Conservation (phyloP, 345 rosid species). For the Citrus reticulata region DNA sequence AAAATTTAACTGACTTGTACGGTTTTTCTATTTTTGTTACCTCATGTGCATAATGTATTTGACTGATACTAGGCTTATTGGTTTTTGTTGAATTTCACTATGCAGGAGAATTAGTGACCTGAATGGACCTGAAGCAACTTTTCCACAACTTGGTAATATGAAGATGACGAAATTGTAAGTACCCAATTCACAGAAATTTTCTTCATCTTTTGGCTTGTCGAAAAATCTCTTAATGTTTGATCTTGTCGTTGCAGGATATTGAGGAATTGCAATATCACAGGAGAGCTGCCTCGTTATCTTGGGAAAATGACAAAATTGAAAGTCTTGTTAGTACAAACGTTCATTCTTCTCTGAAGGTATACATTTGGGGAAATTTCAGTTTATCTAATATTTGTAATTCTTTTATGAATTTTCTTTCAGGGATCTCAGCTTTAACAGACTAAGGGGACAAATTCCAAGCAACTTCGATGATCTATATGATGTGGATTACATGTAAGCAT, state of each 20-base stretch:
- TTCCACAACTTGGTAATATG: constrained; percentile 30
- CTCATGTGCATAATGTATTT: not conserved
- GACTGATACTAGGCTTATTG: not conserved
- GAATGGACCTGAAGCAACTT: constrained; percentile 30
- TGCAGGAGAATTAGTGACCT: constrained; percentile 59
- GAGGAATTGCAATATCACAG: constrained; percentile 54
- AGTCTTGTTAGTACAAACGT: constrained; percentile 27
- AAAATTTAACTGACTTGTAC: constrained; percentile 26
- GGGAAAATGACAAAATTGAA: constrained; percentile 10
- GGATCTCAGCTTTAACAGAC: constrained; percentile 45
- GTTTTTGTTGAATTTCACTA: not conserved
- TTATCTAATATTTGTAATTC: too few species aligned
- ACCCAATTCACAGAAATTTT: not conserved
- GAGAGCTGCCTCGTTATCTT: constrained; percentile 41
- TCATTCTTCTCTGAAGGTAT: not conserved
- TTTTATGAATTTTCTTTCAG: constrained; percentile 18
- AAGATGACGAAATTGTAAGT: constrained; percentile 32
- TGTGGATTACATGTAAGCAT: constrained; percentile 10
- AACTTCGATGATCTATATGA: not conserved
- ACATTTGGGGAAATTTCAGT: not conserved
- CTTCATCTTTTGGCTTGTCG: not conserved
- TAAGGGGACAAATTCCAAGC: constrained; percentile 31
- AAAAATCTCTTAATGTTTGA: not conserved
- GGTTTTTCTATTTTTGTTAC: not conserved
- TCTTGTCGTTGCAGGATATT: constrained; percentile 34